Evolutionary conservation across 2,329 filamentous ascomycete species (phyloP).

Genomic region (Fusarium kyushuense): DNA sequence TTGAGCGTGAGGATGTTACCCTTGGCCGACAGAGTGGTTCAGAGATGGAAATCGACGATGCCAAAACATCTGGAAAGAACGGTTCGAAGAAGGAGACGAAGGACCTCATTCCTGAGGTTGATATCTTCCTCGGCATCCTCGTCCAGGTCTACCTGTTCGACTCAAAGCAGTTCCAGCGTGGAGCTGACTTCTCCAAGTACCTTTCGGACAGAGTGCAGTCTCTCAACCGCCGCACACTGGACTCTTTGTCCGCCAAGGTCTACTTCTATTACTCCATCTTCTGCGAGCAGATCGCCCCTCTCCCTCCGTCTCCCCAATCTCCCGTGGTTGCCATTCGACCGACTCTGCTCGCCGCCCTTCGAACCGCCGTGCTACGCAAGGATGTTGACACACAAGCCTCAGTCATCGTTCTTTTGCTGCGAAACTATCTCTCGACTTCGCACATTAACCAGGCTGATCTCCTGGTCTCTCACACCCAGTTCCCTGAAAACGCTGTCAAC

Average conservation of each 20-base stretch:
- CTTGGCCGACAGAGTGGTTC: constrained; percentile 68
- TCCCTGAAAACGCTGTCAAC: constrained; percentile 93
- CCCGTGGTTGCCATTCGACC: constrained; percentile 89
- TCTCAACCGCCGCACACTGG: constrained; percentile 92
- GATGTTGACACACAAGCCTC: constrained; percentile 97
- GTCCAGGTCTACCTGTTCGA: constrained; percentile 91
- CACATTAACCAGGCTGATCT: constrained; percentile 98
- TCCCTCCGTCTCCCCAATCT: constrained; percentile 89
- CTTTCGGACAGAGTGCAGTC: constrained; percentile 87
- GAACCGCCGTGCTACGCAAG: constrained; percentile 96
- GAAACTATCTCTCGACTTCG: constrained; percentile 95
- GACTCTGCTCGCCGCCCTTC: constrained; percentile 85
- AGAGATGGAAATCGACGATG: constrained; percentile 81
- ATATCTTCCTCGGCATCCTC: constrained; percentile 88
- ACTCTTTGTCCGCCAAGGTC: constrained; percentile 92
- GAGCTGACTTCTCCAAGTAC: constrained; percentile 84
- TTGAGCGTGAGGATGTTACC: constrained; percentile 74
- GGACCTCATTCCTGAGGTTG: constrained; percentile 86
- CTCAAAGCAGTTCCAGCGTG: constrained; percentile 81
- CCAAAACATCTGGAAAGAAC: constrained; percentile 65
- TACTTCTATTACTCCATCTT: constrained; percentile 99
- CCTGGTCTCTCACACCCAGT: constrained; percentile 93
- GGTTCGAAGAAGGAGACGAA: constrained; percentile 75
- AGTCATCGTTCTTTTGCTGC: constrained; percentile 92
- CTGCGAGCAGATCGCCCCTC: constrained; percentile 88